Base-by-base conservation (phyloP, 75 land plant species). In the Pseudotsuga menziesii region DNA sequence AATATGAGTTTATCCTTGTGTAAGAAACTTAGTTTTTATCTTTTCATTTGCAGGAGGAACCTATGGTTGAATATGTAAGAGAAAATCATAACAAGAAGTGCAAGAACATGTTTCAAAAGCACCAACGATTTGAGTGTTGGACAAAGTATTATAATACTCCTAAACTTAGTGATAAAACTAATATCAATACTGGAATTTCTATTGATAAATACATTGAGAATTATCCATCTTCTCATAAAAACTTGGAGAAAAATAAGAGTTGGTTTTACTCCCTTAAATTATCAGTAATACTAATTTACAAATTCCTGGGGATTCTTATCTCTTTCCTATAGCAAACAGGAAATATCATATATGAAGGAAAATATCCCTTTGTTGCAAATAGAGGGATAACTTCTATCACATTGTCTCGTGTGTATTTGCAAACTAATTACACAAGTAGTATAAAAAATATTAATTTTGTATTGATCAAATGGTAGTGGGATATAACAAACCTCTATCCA, bases 61-160 rank as follows among this genome's bases (percentile, higher is more conserved):
- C 87, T 20, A 82, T 85, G 56, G 77, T 85, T 67, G 67, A 74
- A 71, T 85, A 75, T 80, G 75, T 85, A 35, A 81, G 87, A 60
- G 87, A 85, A 72, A 85, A 72, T n/a, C 87, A 85, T 72, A 82
- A 85, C 29, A 78, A 76, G 27, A 82, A 80, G 76, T 75, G 80
- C 57, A 58, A 66, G 44, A 61, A 16, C 11, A 73, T 80, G 61
- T 72, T 84, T 66, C 20, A 63, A 29, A 82, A 75, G 70, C 86
- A 85, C 62, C 75, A 79, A 55, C 71, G 60, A 55, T 79, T 56
- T 20, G 82, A 79, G 54, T 85, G 82, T n/a, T 85, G 79, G 82
- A 80, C 84, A 77, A 80, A 81, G 55, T 62, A 80, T 36, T 73
- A 83, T 9, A 72, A 79, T 44, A 73, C 56, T 72, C 58, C 71